Evolutionary conservation across 139 green algal genomes (phyloP), one percentile per base, ranked within the genome.

Genomic region (Micractinium conductrix): DNA sequence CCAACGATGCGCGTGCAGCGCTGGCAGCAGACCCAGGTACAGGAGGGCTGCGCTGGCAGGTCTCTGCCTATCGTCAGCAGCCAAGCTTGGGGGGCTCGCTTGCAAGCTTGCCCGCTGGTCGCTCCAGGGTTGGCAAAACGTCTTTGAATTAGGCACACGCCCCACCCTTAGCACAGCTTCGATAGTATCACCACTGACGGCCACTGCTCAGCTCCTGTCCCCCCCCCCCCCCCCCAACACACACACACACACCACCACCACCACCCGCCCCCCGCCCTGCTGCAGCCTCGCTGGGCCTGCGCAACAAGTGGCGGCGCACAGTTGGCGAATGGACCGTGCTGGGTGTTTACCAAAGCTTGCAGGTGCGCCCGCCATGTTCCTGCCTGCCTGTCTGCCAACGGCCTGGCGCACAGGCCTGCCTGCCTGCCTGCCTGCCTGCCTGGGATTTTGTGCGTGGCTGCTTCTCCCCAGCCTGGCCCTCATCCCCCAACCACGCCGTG

Each of bases 321-420:
- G n/a, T n/a, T n/a, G n/a, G n/a, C n/a, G n/a, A n/a, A n/a, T n/a
- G n/a, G n/a, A n/a, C n/a, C n/a, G n/a, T 82, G 76, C 58, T 82
- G 43, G 73, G 73, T 9, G 50, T n/a, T 19, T 78, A 78, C 81
- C 81, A 86, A 55, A 19, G 35, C 16, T 35, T 74, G 28, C 81
- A 81, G 65, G 33, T 82, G 33, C 65, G 42, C n/a, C 22, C 22
- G 10, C 6, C 4, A 28, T 12, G 60, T 30, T 38, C 9, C 26
- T 69, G 2, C 19, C 26, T 28, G 5, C 22, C 55, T 65, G 16
- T 30, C n/a, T n/a, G n/a, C n/a, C n/a, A n/a, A n/a, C n/a, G n/a
- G n/a, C n/a, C n/a, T n/a, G n/a, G n/a, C n/a, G n/a, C n/a, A 37
- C 21, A 30, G 37, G 60, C 28, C 21, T 38, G 4, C 28, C 24